Evolutionary conservation across 208 protist genomes (phyloP).

Genomic region (Balamuthia mandrillaris): DNA sequence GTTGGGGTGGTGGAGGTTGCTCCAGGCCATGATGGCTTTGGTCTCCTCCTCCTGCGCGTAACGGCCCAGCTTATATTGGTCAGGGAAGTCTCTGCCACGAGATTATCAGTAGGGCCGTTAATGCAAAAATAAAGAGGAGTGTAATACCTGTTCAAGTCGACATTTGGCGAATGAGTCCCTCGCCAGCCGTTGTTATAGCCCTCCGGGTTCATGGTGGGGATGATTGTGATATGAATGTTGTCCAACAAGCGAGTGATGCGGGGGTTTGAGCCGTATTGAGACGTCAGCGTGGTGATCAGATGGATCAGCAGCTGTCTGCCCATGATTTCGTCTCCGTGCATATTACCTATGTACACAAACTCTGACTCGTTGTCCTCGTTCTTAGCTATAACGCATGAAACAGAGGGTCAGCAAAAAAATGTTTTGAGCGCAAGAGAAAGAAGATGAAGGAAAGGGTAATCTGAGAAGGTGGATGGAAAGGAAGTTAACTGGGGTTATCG

Average conservation of each 20-base stretch:
- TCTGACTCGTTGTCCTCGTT: constrained; percentile 2
- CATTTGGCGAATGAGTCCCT: neutral
- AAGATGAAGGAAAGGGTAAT: neutral
- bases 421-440: neutral
- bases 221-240: constrained; percentile 27
- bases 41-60: too few relatives aligned
- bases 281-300: neutral
- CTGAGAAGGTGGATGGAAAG: neutral
- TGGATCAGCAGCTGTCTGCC: constrained; percentile 27
- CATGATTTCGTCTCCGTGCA: constrained; percentile 41
- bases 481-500: neutral
- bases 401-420: neutral
- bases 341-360: constrained; percentile 34
- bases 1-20: neutral
- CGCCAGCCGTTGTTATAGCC: constrained; percentile 3
- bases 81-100: constrained; percentile 34
- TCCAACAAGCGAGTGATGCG: constrained; percentile 5
- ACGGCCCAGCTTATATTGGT: neutral
- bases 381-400: neutral
- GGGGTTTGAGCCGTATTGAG: neutral
- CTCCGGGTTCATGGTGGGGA: constrained; percentile 41
- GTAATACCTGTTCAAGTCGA: neutral
- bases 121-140: neutral
- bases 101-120: too few relatives aligned
- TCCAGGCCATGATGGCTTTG: constrained; percentile 32